A percentile compares a stretch with the other conserved stretches of the same genome.
These are phyloP conservation scores for Dichomitus squalens DNA, from an alignment of 1,284 basidiomycete species.

Conservation along the genomic window DNA sequence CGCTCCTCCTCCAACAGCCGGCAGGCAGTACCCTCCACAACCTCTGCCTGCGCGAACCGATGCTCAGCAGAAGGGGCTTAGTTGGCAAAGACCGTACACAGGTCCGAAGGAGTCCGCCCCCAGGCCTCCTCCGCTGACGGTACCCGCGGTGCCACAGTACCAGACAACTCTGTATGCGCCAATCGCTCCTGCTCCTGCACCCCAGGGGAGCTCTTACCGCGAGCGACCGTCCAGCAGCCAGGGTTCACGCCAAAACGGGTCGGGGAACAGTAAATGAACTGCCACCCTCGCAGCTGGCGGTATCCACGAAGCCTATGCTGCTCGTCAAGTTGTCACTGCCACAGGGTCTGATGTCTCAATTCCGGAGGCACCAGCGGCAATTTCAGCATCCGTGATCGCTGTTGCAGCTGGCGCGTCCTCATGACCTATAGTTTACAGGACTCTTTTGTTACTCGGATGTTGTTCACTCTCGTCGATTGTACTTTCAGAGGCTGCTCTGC, in stretches of 20 bases:
- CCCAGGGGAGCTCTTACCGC: not conserved
- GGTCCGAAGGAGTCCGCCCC: constrained; percentile 21
- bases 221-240: not conserved
- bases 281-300: no score
- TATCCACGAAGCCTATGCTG: no score
- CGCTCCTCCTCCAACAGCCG: constrained; percentile 2
- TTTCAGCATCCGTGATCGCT: no score
- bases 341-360: no score
- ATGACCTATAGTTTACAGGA: no score
- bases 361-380: no score
- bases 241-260: not conserved
- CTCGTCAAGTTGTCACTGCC: no score
- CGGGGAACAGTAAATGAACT: not conserved
- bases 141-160: not conserved
- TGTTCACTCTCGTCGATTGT: no score
- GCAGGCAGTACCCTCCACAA: not conserved
- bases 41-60: not conserved
- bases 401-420: no score
- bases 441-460: not conserved
- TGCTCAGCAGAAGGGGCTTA: constrained; percentile 15
- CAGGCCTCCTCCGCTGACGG: constrained; percentile 5
- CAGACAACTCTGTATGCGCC: no score
- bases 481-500: not conserved
- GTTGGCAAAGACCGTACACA: constrained; percentile 31
- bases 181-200: not conserved